These are phyloP conservation scores for Cucumis hystrix DNA, from an alignment of 306 rosid species.

Conservation along the genomic window DNA sequence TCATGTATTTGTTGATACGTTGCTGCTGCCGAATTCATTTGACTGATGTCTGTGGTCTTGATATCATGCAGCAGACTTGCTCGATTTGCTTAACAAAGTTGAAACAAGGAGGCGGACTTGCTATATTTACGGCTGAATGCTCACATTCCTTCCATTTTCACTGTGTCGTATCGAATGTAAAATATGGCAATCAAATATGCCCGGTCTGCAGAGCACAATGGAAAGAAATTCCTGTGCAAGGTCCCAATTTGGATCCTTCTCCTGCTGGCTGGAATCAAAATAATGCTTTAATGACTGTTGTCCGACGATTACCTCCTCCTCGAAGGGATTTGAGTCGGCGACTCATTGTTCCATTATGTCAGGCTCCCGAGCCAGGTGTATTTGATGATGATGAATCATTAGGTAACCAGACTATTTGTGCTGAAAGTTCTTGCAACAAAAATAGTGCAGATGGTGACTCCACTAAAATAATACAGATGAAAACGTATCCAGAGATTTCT, in stretches of 20 bases:
- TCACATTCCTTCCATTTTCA: slow-evolving; percentile 96
- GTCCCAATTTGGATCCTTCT: slow-evolving; percentile 42
- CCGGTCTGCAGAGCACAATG: slow-evolving; percentile 95
- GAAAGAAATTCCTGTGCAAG: slow-evolving; percentile 83
- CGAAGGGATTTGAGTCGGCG: slow-evolving; percentile 55
- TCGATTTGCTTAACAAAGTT: slow-evolving; percentile 80
- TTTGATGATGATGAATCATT: slow-evolving; percentile 81
- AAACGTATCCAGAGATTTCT: slow-evolving; percentile 65
- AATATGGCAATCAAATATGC: slow-evolving; percentile 86
- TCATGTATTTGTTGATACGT: neutral
- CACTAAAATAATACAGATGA: slow-evolving; percentile 46
- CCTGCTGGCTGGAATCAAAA: slow-evolving; percentile 70
- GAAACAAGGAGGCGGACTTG: slow-evolving; percentile 93
- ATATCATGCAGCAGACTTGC: slow-evolving; percentile 58
- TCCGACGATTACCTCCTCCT: slow-evolving; percentile 58
- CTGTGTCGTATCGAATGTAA: slow-evolving; percentile 78
- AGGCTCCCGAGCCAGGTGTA: slow-evolving; percentile 65
- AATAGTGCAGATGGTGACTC: slow-evolving; percentile 23
- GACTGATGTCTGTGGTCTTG: slow-evolving; percentile 5
- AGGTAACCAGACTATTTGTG: slow-evolving; percentile 30
- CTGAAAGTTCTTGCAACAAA: slow-evolving; percentile 18
- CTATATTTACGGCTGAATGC: slow-evolving; percentile 91
- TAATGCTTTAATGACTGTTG: slow-evolving; percentile 77
- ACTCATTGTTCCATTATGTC: slow-evolving; percentile 66
- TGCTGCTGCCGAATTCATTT: neutral